phyloP scores from a whole-genome alignment of 495 filamentous ascomycete species.

The Talaromyces trachyspermus region DNA sequence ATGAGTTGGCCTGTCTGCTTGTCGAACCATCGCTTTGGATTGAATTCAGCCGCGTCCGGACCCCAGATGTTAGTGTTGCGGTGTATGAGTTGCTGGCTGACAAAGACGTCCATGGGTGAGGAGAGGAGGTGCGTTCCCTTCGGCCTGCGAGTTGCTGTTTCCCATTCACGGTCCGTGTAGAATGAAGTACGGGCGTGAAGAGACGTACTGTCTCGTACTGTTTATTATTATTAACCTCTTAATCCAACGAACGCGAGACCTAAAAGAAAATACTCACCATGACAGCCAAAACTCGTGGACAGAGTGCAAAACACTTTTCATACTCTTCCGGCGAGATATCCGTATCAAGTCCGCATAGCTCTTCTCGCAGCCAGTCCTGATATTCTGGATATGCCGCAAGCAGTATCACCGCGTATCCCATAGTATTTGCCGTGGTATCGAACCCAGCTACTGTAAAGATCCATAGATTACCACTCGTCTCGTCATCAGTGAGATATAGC shows the following conservation, averaged over 20 bases:
- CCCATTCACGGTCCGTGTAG: slow-evolving; percentile 29
- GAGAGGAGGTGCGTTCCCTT: slow-evolving; percentile 19
- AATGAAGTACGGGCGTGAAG: slow-evolving; percentile 34
- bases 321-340: slow-evolving; percentile 11
- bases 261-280: slow-evolving; percentile 22
- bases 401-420: slow-evolving; percentile 41
- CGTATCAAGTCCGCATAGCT: slow-evolving; percentile 19
- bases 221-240: not conserved
- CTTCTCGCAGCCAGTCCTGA: slow-evolving; percentile 42
- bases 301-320: slow-evolving; percentile 30
- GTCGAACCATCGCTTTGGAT: slow-evolving; percentile 39
- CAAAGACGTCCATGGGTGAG: slow-evolving; percentile 21
- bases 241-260: not conserved
- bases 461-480: slow-evolving; percentile 44
- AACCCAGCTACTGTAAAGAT: slow-evolving; percentile 48
- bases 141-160: slow-evolving; percentile 17
- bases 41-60: slow-evolving; percentile 33
- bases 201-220: slow-evolving; percentile 47
- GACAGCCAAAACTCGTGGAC: slow-evolving; percentile 37
- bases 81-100: slow-evolving; percentile 30
- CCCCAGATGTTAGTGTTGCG: slow-evolving; percentile 37
- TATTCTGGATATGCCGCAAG: slow-evolving; percentile 39
- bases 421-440: slow-evolving; percentile 46
- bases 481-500: slow-evolving; percentile 29
- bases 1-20: slow-evolving; percentile 19